Evolutionary conservation across 1,284 basidiomycete genomes (phyloP).

Genomic region (Porogramme epimiltina): DNA sequence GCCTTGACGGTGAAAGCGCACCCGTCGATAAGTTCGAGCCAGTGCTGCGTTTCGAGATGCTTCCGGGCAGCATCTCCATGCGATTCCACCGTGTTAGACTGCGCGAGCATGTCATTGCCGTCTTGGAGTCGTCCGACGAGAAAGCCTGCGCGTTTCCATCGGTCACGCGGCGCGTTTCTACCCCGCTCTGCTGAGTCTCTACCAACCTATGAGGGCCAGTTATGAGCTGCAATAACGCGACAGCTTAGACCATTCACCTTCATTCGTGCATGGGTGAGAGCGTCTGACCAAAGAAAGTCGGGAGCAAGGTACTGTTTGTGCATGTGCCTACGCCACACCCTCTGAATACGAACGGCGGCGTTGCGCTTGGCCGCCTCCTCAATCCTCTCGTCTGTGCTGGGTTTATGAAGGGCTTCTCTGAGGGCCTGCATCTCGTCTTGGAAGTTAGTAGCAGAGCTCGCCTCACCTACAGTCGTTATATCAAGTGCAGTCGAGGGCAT

Average conservation of each 20-base stretch:
- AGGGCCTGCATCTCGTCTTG: slow-evolving; percentile 13
- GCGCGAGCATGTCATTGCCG: slow-evolving; percentile 39
- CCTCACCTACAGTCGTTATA: background rate
- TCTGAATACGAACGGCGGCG: slow-evolving; percentile 33
- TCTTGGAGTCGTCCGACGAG: slow-evolving; percentile 46
- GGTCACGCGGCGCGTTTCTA: slow-evolving; percentile 42
- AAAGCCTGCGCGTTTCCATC: slow-evolving; percentile 51
- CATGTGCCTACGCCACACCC: slow-evolving; percentile 32
- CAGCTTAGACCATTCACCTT: no score
- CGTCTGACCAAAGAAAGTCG: slow-evolving; percentile 47
- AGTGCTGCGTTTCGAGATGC: slow-evolving; percentile 59
- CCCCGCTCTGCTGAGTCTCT: slow-evolving; percentile 44
- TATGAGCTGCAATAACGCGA: no score
- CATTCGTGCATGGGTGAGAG: slow-evolving; percentile 39
- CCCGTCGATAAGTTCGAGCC: slow-evolving; percentile 70
- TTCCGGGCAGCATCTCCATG: slow-evolving; percentile 38
- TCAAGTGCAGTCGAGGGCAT: background rate
- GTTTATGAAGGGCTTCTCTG: slow-evolving; percentile 13
- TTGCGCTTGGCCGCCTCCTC: slow-evolving; percentile 17
- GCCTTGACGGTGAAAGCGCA: slow-evolving; percentile 3
- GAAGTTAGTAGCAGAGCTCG: background rate
- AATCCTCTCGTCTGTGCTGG: slow-evolving; percentile 6
- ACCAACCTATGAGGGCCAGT: no score
- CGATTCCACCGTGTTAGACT: slow-evolving; percentile 29
- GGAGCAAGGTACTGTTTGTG: slow-evolving; percentile 33